Evolutionary conservation across 495 filamentous ascomycete genomes (phyloP), one percentile per base, ranked within the genome.

Genomic region (Xylaria curta): DNA sequence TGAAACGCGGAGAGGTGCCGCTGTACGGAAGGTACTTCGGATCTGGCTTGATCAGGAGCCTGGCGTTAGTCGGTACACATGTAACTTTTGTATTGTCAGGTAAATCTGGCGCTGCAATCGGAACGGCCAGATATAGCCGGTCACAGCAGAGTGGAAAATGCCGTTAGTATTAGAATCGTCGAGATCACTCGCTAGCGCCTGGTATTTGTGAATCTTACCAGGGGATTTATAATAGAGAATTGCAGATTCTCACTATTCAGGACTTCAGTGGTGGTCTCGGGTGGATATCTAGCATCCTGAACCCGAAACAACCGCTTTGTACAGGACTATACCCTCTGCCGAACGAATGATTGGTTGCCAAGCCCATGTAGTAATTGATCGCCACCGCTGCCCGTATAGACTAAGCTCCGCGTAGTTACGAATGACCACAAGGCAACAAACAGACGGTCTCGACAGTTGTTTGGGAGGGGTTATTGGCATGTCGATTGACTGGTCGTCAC

Each of bases 261-360:
- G 31, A 53, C 63, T 47, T 53, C 31, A 66, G 63, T 66, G 28
- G n/a, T 66, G 63, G 61, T 51, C 40, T 36, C 17, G 63, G 63
- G 61, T 24, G 40, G 40, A 47, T 53, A 38, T 51, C 46, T 17
- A 33, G 9, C 33, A 66, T 38, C 62, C 62, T 33, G 40, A 53
- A 66, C 47, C 63, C 62, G 62, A 65, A 65, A 65, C 62, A 65
- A 49, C 62, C 61, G 61, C 61, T 47, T 47, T 31, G 56, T n/a
- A 15, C 40, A 65, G 21, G 26, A 47, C 24, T 33, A 24, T 17
- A 63, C 17, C 12, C 28, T 51, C 21, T 8, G n/a, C 36, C 26
- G 21, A 26, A 4, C 24, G 26, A 26, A 24, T 26, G 42, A 51
- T 66, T 66, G 63, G 63, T 40, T 26, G 63, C 46, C 46, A 53